Evolutionary conservation across 352 stramenopile species (phyloP).

Genomic region (Phytophthora aleatoria): DNA sequence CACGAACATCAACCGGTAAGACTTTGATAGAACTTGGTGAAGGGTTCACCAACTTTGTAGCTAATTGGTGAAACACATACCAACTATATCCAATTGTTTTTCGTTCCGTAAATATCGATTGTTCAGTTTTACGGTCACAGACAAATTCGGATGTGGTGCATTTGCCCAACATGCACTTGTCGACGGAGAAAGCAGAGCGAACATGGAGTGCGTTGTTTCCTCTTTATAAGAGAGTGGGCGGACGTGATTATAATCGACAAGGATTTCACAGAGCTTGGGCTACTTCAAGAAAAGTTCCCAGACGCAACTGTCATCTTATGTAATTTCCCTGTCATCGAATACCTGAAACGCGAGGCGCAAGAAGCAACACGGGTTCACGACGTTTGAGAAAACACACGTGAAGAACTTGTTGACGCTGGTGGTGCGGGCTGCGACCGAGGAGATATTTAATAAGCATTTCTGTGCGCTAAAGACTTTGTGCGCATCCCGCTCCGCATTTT

Average conservation of each 20-base stretch:
- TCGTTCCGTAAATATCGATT: slow-evolving; percentile 11
- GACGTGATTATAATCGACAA: slow-evolving; percentile 4
- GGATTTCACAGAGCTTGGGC: slow-evolving; percentile 4
- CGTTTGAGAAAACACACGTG: slow-evolving; percentile 9
- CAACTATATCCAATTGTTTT: slow-evolving; percentile 3
- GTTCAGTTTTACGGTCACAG: slow-evolving; percentile 19
- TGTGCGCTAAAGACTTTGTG: neutral
- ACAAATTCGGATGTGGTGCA: slow-evolving; percentile 13
- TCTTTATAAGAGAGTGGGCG: too few relatives aligned
- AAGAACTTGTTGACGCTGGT: slow-evolving; percentile 10
- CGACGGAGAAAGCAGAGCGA: too few relatives aligned
- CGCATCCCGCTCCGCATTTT: too few relatives aligned
- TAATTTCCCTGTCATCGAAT: slow-evolving; percentile 25
- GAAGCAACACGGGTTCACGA: slow-evolving; percentile 2
- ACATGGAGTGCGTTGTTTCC: too few relatives aligned
- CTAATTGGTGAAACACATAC: neutral
- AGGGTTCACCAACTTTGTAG: neutral
- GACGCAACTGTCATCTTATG: slow-evolving; percentile 2
- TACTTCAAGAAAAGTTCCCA: slow-evolving; percentile 5
- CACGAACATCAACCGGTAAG: slow-evolving; percentile 17
- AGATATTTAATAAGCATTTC: slow-evolving; percentile 1
- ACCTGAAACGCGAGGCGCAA: slow-evolving; percentile 16
- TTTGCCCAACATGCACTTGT: too few relatives aligned
- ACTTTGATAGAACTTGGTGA: neutral
- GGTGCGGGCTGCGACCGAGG: neutral